Conservation (phyloP, 768 basidiomycete species). For the Termitomyces sp. region DNA sequence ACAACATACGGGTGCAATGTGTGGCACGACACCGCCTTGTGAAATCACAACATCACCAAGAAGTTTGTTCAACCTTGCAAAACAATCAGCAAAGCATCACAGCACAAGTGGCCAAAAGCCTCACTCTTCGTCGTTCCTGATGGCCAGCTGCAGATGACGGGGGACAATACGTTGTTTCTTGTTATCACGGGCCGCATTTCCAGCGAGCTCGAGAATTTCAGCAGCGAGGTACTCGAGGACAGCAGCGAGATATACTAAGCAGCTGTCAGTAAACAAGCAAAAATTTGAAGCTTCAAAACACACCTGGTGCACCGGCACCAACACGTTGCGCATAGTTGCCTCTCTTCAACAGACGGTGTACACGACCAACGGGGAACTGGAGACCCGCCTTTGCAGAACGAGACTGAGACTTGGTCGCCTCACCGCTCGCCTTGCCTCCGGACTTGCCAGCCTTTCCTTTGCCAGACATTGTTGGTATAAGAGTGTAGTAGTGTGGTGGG, state of each 20-base stretch:
- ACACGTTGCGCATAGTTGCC: conserved; percentile 88
- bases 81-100: background rate
- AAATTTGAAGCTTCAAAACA: conserved; percentile 4
- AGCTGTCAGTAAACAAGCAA: background rate
- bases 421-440: conserved; percentile 44
- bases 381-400: conserved; percentile 72
- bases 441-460: conserved; percentile 44
- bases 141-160: conserved; percentile 87
- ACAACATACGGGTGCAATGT: conserved; percentile 46
- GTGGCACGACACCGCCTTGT: conserved; percentile 78
- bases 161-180: conserved; percentile 95
- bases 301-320: conserved; percentile 84
- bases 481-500: conserved; percentile 12
- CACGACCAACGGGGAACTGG: conserved; percentile 89
- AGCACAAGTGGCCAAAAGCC: conserved; percentile 1
- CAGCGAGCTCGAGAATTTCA: conserved; percentile 90
- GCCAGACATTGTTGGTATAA: conserved; percentile 40
- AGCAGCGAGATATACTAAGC: conserved; percentile 78
- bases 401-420: conserved; percentile 51
- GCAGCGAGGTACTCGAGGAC: conserved; percentile 91
- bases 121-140: conserved; percentile 86
- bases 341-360: conserved; percentile 82
- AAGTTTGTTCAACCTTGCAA: conserved; percentile 58
- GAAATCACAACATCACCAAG: conserved; percentile 80
- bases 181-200: conserved; percentile 78